Evolutionary conservation across 2,329 filamentous ascomycete genomes (phyloP), one percentile per base, ranked within the genome.

Genomic region (Graphium sp.): DNA sequence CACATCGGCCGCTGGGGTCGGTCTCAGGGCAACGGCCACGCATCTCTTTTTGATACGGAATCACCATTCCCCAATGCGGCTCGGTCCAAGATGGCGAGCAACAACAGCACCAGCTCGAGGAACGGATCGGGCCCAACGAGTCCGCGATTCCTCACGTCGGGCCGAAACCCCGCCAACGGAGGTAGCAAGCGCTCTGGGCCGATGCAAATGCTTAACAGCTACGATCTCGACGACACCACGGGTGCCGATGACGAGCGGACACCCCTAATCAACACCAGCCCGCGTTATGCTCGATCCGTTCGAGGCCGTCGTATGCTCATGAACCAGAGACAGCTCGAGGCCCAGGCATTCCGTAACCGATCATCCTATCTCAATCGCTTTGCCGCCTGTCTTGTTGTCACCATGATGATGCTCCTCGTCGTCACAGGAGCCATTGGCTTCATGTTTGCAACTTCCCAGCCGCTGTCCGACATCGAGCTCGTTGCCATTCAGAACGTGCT

Each of bases 381-480:
- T 41, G 82, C 83, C n/a, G 81, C 83, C 31, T 95, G 84, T 45
- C 59, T 91, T 8, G 67, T 93, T 9, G 65, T 93, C n/a, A 73
- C 76, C 3, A 63, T 91, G 36, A 73, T 94, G 56, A 56, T 94
- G 14, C 53, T 89, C 21, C 58, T 93, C 11, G 69, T 94, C 23
- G 67, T 91, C 26, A 75, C 83, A n/a, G 82, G 81, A 23, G 78
- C 81, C 7, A 75, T 89, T 21, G 81, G 78, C 14, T 89, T 95
- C 49, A 74, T 94, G 52, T 78, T 94, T 51, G 81, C 84, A 25
- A 87, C 85, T 13, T 92, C 85, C 18, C 84, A 92, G 44, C 81
- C 85, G 6, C 66, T 98, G 26, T 67, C 71, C 16, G 72, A 80
- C 37, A 79, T 95, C 33, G 62, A 77, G 37, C 70, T 95, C 24